Conservation (phyloP, 1,284 basidiomycete genomes). For the Ganoderma meredithae region DNA sequence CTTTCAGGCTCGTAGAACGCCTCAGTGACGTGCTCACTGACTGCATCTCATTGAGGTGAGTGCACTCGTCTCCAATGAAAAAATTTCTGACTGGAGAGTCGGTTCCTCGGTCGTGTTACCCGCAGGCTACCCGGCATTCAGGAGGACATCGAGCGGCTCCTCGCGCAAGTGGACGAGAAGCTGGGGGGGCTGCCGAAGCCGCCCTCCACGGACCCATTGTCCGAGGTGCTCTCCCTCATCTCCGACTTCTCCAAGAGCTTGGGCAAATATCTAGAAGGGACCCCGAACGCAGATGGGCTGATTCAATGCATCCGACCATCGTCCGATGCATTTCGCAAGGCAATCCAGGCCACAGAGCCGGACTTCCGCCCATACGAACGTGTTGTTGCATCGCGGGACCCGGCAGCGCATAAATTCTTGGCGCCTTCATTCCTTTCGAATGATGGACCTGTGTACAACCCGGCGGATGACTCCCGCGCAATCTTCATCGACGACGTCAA, state of each 20-base stretch:
- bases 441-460: constrained; percentile 40
- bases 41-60: constrained; percentile 51
- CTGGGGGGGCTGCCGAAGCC: constrained; percentile 56
- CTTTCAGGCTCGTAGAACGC: constrained; percentile 54
- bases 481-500: constrained; percentile 69
- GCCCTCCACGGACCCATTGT: constrained; percentile 60
- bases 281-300: constrained; percentile 55
- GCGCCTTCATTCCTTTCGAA: constrained; percentile 50
- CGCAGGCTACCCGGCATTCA: constrained; percentile 69
- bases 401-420: constrained; percentile 19
- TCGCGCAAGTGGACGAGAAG: constrained; percentile 47
- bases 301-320: constrained; percentile 60
- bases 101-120: no score
- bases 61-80: not conserved
- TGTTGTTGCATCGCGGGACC: constrained; percentile 4
- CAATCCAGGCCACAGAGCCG: constrained; percentile 63
- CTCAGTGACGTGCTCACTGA: constrained; percentile 45
- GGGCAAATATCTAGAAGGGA: constrained; percentile 55
- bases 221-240: constrained; percentile 59
- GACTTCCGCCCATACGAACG: constrained; percentile 46
- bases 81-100: no score
- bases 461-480: constrained; percentile 19
- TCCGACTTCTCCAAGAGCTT: constrained; percentile 56
- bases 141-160: constrained; percentile 52
- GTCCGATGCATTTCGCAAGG: constrained; percentile 53